These are phyloP conservation scores for Pseudocercospora musae DNA, from an alignment of 2,329 filamentous ascomycete genomes.

Conservation along the genomic window DNA sequence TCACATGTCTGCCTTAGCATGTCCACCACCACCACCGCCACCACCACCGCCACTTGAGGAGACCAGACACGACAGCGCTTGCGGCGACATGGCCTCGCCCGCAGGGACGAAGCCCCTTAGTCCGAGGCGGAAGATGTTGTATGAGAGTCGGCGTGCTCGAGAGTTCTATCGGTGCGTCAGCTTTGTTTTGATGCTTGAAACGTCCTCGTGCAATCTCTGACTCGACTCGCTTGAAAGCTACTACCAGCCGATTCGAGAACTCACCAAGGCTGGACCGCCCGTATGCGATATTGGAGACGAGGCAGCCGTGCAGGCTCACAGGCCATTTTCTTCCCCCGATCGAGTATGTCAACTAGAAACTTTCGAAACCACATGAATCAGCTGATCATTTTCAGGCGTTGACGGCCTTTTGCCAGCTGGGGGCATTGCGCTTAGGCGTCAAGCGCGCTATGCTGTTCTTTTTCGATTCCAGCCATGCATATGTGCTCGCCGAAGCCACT, in stretches of 20 bases:
- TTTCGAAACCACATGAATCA: neutral
- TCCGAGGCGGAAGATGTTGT: conserved; percentile 18
- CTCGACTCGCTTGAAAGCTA: conserved; percentile 19
- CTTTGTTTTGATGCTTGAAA: neutral
- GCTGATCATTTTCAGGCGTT: conserved; percentile 31
- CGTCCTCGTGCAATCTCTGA: neutral
- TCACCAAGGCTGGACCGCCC: conserved; percentile 28
- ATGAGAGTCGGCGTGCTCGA: conserved; percentile 30
- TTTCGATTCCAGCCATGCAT: conserved; percentile 50
- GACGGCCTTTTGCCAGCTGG: conserved; percentile 52
- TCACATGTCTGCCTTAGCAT: neutral
- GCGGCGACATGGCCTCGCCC: conserved; percentile 14
- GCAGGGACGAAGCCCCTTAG: conserved; percentile 8
- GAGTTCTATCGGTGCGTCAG: conserved; percentile 31
- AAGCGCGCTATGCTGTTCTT: conserved; percentile 53
- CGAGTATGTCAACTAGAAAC: conserved; percentile 17
- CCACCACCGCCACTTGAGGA: neutral
- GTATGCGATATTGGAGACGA: conserved; percentile 27
- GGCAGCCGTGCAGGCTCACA: conserved; percentile 23
- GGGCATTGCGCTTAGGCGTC: conserved; percentile 47
- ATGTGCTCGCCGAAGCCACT: conserved; percentile 54
- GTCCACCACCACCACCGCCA: neutral
- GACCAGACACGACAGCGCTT: neutral
- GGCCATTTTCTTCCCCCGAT: conserved; percentile 31
- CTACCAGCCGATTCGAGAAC: conserved; percentile 28